Conservation (phyloP, 1,284 basidiomycete genomes). For the Ustilago sp. region DNA sequence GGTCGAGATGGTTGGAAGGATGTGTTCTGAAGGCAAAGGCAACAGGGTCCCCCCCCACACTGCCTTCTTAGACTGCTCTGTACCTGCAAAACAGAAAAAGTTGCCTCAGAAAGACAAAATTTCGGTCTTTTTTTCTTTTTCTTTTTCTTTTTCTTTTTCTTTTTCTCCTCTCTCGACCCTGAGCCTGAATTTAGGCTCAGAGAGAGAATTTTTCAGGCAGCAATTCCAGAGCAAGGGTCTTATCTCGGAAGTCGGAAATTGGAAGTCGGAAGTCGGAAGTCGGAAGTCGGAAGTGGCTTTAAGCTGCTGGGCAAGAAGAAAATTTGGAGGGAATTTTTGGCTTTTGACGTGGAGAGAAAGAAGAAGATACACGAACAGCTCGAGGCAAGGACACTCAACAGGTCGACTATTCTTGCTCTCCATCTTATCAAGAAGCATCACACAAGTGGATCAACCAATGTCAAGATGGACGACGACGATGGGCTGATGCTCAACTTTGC, state of each 20-base stretch:
- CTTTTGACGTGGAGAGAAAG: not conserved
- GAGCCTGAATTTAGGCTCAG: constrained; percentile 16
- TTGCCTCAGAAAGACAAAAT: constrained; percentile 14
- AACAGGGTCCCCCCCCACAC: not conserved
- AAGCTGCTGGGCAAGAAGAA: constrained; percentile 16
- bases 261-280: constrained; percentile 23
- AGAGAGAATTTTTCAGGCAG: constrained; percentile 1
- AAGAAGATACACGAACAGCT: not conserved
- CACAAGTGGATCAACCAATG: not conserved
- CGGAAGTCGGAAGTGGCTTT: constrained; percentile 14
- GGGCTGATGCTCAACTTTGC: constrained; percentile 68
- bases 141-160: not conserved
- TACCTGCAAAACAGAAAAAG: constrained; percentile 11
- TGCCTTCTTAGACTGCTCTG: not conserved
- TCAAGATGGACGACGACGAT: constrained; percentile 65
- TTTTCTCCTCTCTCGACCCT: not conserved
- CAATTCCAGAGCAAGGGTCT: not conserved
- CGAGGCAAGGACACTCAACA: constrained; percentile 4
- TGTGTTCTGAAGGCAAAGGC: not conserved
- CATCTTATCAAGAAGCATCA: not conserved
- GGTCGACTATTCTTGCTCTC: not conserved
- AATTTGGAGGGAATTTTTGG: constrained; percentile 23
- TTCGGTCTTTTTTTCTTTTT: constrained; percentile 19
- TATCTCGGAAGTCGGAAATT: constrained; percentile 8
- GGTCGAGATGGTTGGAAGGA: not conserved